Evolutionary conservation across 2,329 filamentous ascomycete species (phyloP).

Genomic region (Fusarium domesticum): DNA sequence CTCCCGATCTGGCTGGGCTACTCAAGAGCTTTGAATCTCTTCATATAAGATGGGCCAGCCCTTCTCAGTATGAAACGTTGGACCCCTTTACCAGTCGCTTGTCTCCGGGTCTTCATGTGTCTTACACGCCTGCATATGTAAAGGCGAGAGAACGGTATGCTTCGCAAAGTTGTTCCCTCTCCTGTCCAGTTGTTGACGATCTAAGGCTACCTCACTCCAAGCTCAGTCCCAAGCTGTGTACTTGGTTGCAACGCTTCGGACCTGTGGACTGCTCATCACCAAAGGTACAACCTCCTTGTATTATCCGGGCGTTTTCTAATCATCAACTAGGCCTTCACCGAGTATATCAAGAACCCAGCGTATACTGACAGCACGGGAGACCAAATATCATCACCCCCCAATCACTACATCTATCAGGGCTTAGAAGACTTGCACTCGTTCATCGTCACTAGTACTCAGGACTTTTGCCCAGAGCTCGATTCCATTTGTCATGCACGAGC

Average conservation of each 20-base stretch:
- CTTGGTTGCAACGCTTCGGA: slow-evolving; percentile 57
- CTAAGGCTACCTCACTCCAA: neutral
- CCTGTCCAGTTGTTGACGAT: slow-evolving; percentile 1
- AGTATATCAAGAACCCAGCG: slow-evolving; percentile 32
- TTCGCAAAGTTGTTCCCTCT: neutral
- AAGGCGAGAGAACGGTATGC: slow-evolving; percentile 21
- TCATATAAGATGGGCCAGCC: slow-evolving; percentile 75
- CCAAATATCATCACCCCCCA: slow-evolving; percentile 43
- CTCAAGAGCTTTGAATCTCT: slow-evolving; percentile 67
- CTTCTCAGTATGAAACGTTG: slow-evolving; percentile 53
- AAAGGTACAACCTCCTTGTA: slow-evolving; percentile 23
- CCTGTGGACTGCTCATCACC: slow-evolving; percentile 50
- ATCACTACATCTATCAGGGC: slow-evolving; percentile 67
- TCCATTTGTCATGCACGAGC: slow-evolving; percentile 49
- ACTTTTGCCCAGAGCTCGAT: slow-evolving; percentile 49
- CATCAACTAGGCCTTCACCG: slow-evolving; percentile 57
- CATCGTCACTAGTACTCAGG: slow-evolving; percentile 48
- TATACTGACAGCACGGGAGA: slow-evolving; percentile 2
- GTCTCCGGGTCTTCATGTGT: slow-evolving; percentile 78
- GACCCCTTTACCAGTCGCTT: slow-evolving; percentile 72
- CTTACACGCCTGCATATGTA: slow-evolving; percentile 58
- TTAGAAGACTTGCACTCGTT: slow-evolving; percentile 57
- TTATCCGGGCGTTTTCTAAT: neutral
- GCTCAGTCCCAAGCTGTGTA: slow-evolving; percentile 52
- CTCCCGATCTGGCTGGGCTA: slow-evolving; percentile 59